These are phyloP conservation scores for Neurospora hispaniola DNA, from an alignment of 495 filamentous ascomycete species.

Conservation along the genomic window DNA sequence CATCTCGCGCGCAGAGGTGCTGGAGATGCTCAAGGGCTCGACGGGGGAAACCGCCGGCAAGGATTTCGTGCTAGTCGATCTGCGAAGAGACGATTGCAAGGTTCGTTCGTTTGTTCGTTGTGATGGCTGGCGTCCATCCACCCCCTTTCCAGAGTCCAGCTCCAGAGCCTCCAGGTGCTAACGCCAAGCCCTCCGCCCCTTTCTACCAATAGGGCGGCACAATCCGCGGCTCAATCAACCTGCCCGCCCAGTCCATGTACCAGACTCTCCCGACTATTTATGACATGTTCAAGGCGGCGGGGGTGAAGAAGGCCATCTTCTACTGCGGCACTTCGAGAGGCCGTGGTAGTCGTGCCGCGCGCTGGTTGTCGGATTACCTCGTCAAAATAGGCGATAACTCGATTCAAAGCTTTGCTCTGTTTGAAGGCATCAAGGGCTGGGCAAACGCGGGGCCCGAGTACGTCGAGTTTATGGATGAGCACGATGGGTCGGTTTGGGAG, in stretches of 20 bases:
- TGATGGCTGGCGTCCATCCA: background rate
- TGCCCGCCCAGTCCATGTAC: constrained; percentile 58
- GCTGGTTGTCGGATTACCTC: constrained; percentile 58
- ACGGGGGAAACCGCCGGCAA: constrained; percentile 14
- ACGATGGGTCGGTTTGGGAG: constrained; percentile 41
- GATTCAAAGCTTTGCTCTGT: constrained; percentile 45
- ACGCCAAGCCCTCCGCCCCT: background rate
- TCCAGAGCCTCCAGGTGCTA: background rate
- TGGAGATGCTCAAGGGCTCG: constrained; percentile 11
- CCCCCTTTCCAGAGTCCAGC: background rate
- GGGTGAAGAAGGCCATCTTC: constrained; percentile 46
- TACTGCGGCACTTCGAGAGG: constrained; percentile 64
- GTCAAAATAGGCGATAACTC: constrained; percentile 27
- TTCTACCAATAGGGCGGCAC: constrained; percentile 44
- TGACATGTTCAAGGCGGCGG: constrained; percentile 38
- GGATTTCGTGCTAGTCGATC: constrained; percentile 52
- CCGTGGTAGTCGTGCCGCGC: constrained; percentile 49
- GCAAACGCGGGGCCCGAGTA: constrained; percentile 44
- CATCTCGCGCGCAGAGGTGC: constrained; percentile 21
- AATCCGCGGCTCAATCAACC: constrained; percentile 56
- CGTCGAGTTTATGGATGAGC: constrained; percentile 47
- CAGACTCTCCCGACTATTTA: constrained; percentile 49
- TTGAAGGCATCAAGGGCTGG: constrained; percentile 58
- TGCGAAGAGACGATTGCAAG: constrained; percentile 53
- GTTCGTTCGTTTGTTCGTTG: constrained; percentile 27